Evolutionary conservation across 139 green algal genomes (phyloP).

Genomic region (Chlorella sp.): DNA sequence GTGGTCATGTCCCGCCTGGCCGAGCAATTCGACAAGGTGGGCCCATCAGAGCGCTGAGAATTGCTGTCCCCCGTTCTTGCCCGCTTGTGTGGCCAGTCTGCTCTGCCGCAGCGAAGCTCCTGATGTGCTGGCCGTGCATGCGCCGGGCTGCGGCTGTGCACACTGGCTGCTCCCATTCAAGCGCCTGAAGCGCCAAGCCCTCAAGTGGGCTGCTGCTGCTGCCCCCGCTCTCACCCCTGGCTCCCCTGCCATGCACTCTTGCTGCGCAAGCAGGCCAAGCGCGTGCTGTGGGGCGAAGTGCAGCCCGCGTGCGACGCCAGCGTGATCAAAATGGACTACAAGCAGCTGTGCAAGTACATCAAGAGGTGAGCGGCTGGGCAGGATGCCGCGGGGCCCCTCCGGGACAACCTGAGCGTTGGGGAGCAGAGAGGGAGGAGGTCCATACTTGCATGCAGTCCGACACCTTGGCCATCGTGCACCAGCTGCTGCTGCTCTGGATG

Average conservation of each 20-base stretch:
- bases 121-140: no score
- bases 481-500: background rate
- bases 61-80: no score
- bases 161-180: no score
- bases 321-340: slow-evolving; percentile 17
- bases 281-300: slow-evolving; percentile 15
- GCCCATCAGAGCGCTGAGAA: background rate
- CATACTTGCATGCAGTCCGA: background rate
- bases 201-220: background rate
- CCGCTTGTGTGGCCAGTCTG: no score
- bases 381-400: no score
- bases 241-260: background rate
- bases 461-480: background rate
- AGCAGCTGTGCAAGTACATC: slow-evolving; percentile 24
- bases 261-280: slow-evolving; percentile 20
- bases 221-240: background rate
- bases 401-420: no score
- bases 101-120: no score
- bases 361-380: background rate
- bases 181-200: no score
- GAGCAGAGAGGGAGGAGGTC: background rate
- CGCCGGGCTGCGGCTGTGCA: no score
- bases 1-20: slow-evolving; percentile 27
- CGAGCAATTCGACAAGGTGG: slow-evolving; percentile 29
- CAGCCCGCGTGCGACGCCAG: background rate